These are phyloP conservation scores for Lachancea mirantina DNA, from an alignment of 805 yeast species.

Conservation along the genomic window DNA sequence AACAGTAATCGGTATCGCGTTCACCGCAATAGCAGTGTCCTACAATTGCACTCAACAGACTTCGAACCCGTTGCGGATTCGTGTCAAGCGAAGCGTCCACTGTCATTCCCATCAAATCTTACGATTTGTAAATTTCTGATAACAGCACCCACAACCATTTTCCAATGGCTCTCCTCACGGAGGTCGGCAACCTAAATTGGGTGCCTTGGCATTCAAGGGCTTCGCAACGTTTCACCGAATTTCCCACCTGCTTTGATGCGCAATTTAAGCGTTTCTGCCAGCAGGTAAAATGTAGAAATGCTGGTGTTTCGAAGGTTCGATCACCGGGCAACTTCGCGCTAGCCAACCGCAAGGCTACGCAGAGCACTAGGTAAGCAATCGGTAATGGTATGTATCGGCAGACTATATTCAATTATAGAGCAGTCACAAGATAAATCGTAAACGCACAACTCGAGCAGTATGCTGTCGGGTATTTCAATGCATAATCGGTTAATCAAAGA, in stretches of 20 bases:
- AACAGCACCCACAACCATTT: constrained; percentile 18
- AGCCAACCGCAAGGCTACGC: too few relatives aligned
- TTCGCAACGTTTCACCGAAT: constrained; percentile 33
- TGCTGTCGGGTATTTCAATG: too few relatives aligned
- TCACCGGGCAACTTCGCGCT: too few relatives aligned
- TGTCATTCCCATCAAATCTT: constrained; percentile 28
- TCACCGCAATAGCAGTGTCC: constrained; percentile 21
- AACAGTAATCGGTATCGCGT: constrained; percentile 34
- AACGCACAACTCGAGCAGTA: too few relatives aligned
- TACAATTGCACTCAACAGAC: constrained; percentile 35
- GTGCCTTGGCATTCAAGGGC: constrained; percentile 4
- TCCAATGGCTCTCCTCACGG: constrained; percentile 10
- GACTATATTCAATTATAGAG: too few relatives aligned
- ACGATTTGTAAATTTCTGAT: constrained; percentile 26
- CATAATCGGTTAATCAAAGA: too few relatives aligned
- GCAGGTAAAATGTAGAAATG: constrained; percentile 10
- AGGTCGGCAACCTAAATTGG: constrained; percentile 4
- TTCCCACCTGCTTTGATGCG: constrained; percentile 29
- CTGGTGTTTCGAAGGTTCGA: constrained; percentile 9
- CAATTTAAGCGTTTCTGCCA: constrained; percentile 5
- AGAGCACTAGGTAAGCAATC: too few relatives aligned
- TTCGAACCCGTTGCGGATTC: constrained; percentile 10
- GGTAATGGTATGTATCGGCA: too few relatives aligned
- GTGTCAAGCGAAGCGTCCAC: constrained; percentile 28
- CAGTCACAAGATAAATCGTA: too few relatives aligned